Conservation (phyloP, 352 stramenopile genomes). For the Globisporangium camurandrum region DNA sequence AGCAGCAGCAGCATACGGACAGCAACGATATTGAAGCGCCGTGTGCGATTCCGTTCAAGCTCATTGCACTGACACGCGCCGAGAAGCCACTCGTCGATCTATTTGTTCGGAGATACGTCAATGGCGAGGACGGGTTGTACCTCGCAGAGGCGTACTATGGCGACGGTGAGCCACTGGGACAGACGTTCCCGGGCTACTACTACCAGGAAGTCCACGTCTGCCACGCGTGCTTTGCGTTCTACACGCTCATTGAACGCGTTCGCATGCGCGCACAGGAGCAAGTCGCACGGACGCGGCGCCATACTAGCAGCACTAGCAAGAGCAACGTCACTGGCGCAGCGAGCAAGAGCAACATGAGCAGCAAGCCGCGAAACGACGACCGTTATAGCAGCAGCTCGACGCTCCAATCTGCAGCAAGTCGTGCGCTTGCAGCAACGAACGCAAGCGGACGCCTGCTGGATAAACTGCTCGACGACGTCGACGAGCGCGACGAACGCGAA, state of each 20-base stretch:
- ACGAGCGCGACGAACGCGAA: background rate
- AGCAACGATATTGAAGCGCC: too few species aligned
- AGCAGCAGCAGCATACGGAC: conserved; percentile 12
- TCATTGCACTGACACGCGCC: conserved; percentile 66
- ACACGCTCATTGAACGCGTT: conserved; percentile 67
- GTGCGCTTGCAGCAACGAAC: background rate
- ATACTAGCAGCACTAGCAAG: too few species aligned
- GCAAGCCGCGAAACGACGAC: conserved; percentile 6
- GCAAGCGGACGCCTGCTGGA: background rate
- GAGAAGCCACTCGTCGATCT: conserved; percentile 77
- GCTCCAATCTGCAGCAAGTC: background rate
- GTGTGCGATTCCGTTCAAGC: conserved; percentile 68
- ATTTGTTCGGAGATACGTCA: conserved; percentile 70
- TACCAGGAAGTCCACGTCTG: conserved; percentile 80
- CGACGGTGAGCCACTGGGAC: conserved; percentile 60
- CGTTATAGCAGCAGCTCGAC: background rate
- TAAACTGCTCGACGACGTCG: background rate
- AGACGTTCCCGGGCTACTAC: conserved; percentile 76
- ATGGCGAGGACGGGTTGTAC: conserved; percentile 69
- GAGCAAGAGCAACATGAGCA: background rate
- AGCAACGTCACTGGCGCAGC: conserved; percentile 2
- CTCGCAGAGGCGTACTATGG: conserved; percentile 68
- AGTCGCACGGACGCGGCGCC: conserved; percentile 16
- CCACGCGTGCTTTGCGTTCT: conserved; percentile 71
- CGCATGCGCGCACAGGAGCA: conserved; percentile 57